Evolutionary conservation across 495 filamentous ascomycete genomes (phyloP), one percentile per base, ranked within the genome.

Genomic region (Aspergillus cavernicola): DNA sequence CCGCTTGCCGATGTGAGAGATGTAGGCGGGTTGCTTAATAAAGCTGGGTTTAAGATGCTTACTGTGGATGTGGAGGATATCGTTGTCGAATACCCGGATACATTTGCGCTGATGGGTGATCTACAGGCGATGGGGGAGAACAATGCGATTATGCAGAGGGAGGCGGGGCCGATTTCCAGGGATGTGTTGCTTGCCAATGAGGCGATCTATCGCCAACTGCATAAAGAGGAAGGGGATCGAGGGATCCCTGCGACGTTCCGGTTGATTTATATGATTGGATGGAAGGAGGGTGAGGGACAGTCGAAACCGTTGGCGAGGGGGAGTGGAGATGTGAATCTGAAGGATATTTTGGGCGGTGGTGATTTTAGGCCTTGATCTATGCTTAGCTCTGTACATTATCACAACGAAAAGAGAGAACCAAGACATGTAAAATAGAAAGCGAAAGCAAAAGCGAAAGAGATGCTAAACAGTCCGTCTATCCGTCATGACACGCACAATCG

Each of bases 61-160:
- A 99, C 95, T 11, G 89, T 99, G 0, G 95, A 99, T 61, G 88
- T 97, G 18, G 95, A 97, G 69, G 95, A 99, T 66, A 91, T 99
- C 41, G 79, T 97, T 28, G 88, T 99, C 10, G 90, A 95, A 65
- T 99, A 89, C 64, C 95, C 95, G n/a, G 82, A 92, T 71, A 85
- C 81, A 0, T 96, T 96, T 71, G 84, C 88, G 19, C 75, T 99
- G 51, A 96, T 97, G 91, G 70, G 80, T 63, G 95, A 99, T 68
- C 67, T 99, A 53, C 91, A 96, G 68, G 84, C 87, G 8, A 97
- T 97, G 90, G 92, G 91, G 1, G 92, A 97, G 75, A 84, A 79
- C 45, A 97, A 92, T 70, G 91, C 90, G 0, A 85, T 93, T 35
- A 57, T 92, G 45, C 85, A 87, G n/a, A 73, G 90, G 33, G 85